A percentile compares a stretch with the other conserved stretches of the same genome.
phyloP scores from a whole-genome alignment of 192 early-diverging fungal species.

The Obelidium mucronatum region DNA sequence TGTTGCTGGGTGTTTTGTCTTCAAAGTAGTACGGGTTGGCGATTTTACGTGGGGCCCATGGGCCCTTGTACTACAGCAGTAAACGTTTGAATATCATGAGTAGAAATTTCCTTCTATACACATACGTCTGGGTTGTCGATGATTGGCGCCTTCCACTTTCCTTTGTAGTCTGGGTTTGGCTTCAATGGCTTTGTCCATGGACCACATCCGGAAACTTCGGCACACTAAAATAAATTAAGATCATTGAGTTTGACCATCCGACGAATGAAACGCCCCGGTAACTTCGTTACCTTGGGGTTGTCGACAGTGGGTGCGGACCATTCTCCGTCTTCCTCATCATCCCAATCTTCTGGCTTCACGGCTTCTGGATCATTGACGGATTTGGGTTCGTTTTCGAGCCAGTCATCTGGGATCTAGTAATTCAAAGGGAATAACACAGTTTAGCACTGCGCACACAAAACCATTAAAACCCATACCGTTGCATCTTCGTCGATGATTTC shows the following conservation, averaged over 20 bases:
- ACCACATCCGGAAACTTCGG: constrained; percentile 76
- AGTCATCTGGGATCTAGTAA: constrained; percentile 87
- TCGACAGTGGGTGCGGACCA: constrained; percentile 78
- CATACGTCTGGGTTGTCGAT: constrained; percentile 92
- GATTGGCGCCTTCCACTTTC: constrained; percentile 84
- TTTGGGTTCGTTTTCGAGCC: constrained; percentile 82
- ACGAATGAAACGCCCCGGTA: too few species aligned
- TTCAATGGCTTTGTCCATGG: constrained; percentile 84
- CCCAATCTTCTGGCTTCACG: constrained; percentile 89
- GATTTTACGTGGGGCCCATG: constrained; percentile 86
- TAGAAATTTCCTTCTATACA: too few species aligned
- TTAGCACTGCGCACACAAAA: too few species aligned
- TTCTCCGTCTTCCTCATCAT: constrained; percentile 92
- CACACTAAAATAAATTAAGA: too few species aligned
- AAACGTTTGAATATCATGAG: too few species aligned
- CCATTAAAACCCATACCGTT: too few species aligned
- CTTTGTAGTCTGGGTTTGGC: constrained; percentile 92
- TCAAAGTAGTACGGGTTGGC: constrained; percentile 86
- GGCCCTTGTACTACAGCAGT: constrained; percentile 96
- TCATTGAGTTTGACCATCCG: too few species aligned
- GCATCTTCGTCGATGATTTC: constrained; percentile 81
- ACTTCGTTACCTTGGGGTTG: too few species aligned
- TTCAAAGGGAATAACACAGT: too few species aligned
- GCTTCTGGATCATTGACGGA: constrained; percentile 80
- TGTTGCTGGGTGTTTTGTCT: constrained; percentile 77